phyloP scores from a whole-genome alignment of 768 basidiomycete species.

The Podaxis mareebaensis region DNA sequence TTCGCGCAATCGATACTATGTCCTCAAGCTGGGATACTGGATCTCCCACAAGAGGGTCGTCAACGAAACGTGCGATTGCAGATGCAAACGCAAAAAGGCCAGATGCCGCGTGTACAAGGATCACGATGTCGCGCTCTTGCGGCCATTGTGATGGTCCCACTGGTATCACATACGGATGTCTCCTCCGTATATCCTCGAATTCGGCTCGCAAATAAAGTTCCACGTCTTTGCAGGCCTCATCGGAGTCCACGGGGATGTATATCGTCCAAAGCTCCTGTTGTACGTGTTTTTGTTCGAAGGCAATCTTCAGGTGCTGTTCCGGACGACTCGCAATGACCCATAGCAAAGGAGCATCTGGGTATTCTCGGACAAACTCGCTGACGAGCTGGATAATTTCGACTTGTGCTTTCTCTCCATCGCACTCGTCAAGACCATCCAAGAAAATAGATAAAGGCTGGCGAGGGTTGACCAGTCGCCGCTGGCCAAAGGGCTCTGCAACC shows the following conservation, averaged over 20 bases:
- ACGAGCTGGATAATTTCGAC: neutral
- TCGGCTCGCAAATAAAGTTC: conserved; percentile 2
- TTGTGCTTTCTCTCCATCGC: conserved; percentile 1
- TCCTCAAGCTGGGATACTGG: neutral
- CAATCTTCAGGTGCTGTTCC: conserved; percentile 2
- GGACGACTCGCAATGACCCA: conserved; percentile 12
- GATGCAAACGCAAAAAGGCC: conserved; percentile 1
- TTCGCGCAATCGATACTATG: neutral
- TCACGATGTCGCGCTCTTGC: neutral
- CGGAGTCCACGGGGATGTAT: conserved; percentile 7
- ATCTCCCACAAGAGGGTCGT: neutral
- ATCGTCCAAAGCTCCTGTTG: neutral
- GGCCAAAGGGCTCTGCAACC: neutral
- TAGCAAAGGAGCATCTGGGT: neutral
- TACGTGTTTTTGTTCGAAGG: neutral
- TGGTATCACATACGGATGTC: neutral
- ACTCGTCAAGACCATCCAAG: conserved; percentile 1
- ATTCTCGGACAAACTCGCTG: neutral
- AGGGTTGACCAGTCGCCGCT: neutral
- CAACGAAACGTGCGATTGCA: neutral
- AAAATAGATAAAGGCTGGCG: neutral
- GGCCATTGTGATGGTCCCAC: neutral
- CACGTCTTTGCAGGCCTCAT: conserved; percentile 7
- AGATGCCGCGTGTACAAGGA: neutral
- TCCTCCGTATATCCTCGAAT: conserved; percentile 1